These are phyloP conservation scores for Hirschioporus abietinus DNA, from an alignment of 768 basidiomycete species.

Conservation along the genomic window DNA sequence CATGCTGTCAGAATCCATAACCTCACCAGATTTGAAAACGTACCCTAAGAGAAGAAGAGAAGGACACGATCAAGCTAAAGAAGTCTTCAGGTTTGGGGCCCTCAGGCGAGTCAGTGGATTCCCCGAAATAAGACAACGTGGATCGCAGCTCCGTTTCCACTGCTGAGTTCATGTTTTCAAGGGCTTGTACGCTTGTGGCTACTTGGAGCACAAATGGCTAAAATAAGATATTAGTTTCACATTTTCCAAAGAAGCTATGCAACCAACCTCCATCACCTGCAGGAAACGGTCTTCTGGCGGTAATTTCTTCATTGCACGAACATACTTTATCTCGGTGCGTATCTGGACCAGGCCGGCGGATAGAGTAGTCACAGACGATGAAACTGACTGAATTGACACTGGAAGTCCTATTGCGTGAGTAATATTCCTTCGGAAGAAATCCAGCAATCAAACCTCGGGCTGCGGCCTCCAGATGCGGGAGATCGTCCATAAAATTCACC, in stretches of 20 bases:
- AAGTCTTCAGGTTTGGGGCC: conserved; percentile 77
- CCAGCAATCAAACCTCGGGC: conserved; percentile 54
- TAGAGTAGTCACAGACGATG: conserved; percentile 54
- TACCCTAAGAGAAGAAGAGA: conserved; percentile 70
- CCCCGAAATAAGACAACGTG: conserved; percentile 72
- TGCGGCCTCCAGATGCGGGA: conserved; percentile 78
- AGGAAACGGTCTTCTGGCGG: conserved; percentile 56
- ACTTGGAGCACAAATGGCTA: conserved; percentile 50
- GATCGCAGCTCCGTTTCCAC: conserved; percentile 58
- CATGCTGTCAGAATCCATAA: conserved; percentile 5
- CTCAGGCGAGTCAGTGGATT: conserved; percentile 58
- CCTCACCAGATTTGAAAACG: conserved; percentile 11
- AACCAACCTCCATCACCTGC: conserved; percentile 60
- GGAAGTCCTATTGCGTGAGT: neutral
- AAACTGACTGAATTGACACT: conserved; percentile 73
- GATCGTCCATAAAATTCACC: conserved; percentile 71
- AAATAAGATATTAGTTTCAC: conserved; percentile 21
- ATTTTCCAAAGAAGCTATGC: conserved; percentile 3
- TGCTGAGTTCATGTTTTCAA: conserved; percentile 52
- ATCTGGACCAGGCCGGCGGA: conserved; percentile 52
- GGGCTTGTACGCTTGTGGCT: conserved; percentile 50
- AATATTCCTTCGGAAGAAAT: neutral
- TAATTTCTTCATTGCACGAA: conserved; percentile 28
- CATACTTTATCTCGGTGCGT: conserved; percentile 45
- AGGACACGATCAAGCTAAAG: conserved; percentile 69